A percentile compares a stretch with the other conserved stretches of the same genome.
phyloP scores from a whole-genome alignment of 371 early-diverging fungal genomes.

The Parasitella parasitica region DNA sequence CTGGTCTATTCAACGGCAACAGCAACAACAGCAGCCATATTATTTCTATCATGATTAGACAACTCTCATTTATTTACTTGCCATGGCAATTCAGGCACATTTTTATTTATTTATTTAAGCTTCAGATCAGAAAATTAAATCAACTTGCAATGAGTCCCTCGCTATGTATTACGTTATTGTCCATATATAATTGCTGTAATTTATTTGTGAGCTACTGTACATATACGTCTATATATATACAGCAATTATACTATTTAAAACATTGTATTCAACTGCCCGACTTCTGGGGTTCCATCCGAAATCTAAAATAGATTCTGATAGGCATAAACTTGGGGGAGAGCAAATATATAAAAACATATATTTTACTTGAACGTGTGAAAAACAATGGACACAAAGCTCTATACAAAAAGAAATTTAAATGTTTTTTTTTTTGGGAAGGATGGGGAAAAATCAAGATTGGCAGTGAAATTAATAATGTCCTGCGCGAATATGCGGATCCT shows the following conservation, averaged over 20 bases:
- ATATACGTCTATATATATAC: too few species aligned
- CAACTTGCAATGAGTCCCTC: not conserved
- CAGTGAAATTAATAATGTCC: not conserved
- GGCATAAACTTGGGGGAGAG: not conserved
- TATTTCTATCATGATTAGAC: not conserved
- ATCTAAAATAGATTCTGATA: not conserved
- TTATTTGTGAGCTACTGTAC: too few species aligned
- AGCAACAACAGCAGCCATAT: not conserved
- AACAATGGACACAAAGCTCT: not conserved
- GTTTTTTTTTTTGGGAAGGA: slow-evolving; percentile 1
- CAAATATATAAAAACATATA: not conserved
- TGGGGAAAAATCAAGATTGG: not conserved
- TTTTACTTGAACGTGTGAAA: not conserved
- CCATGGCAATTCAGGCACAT: not conserved
- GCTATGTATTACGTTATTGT: too few species aligned
- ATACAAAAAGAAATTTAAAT: not conserved
- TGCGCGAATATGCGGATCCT: slow-evolving; percentile 21
- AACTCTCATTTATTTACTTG: not conserved
- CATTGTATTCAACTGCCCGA: too few species aligned
- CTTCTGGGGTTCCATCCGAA: too few species aligned
- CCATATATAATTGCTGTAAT: too few species aligned
- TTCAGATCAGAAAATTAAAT: not conserved
- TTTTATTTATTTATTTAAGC: not conserved
- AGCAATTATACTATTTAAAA: too few species aligned
- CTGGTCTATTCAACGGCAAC: not conserved